Conservation (phyloP, 805 yeast species). For the Metschnikowia continentalis region DNA sequence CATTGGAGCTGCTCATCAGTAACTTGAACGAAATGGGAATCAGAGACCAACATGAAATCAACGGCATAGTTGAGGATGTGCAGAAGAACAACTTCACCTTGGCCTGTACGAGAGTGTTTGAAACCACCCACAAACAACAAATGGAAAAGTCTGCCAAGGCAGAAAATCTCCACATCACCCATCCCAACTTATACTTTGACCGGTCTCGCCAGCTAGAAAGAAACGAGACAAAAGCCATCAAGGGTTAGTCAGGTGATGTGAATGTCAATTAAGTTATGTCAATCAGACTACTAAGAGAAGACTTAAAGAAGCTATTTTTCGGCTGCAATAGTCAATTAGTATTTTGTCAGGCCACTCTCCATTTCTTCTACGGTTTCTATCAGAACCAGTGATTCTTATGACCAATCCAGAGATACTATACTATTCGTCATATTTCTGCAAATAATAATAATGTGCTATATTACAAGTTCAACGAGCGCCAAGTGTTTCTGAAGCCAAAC, state of each 20-base stretch:
- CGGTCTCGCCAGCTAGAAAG: slow-evolving; percentile 58
- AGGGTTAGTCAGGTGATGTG: background rate
- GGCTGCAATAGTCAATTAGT: too few species aligned
- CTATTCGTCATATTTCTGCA: background rate
- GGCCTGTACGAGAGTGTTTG: slow-evolving; percentile 90
- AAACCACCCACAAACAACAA: slow-evolving; percentile 53
- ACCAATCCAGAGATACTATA: too few species aligned
- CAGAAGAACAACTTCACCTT: slow-evolving; percentile 68
- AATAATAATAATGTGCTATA: background rate
- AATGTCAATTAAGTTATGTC: too few species aligned
- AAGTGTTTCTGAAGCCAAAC: slow-evolving; percentile 35
- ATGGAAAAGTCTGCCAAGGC: slow-evolving; percentile 34
- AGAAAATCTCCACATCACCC: slow-evolving; percentile 64
- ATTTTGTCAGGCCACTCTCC: too few species aligned
- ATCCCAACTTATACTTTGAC: slow-evolving; percentile 87
- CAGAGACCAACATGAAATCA: slow-evolving; percentile 51
- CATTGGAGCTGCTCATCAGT: slow-evolving; percentile 54
- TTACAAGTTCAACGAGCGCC: slow-evolving; percentile 32
- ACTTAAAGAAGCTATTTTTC: too few species aligned
- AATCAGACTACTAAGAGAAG: too few species aligned
- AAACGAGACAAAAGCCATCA: slow-evolving; percentile 13
- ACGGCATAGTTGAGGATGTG: slow-evolving; percentile 63
- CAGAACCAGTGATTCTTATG: too few species aligned
- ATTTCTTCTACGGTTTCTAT: background rate
- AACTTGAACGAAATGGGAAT: slow-evolving; percentile 64